These are phyloP conservation scores for Candida glucosophila DNA, from an alignment of 1,139 yeast species.

Conservation along the genomic window DNA sequence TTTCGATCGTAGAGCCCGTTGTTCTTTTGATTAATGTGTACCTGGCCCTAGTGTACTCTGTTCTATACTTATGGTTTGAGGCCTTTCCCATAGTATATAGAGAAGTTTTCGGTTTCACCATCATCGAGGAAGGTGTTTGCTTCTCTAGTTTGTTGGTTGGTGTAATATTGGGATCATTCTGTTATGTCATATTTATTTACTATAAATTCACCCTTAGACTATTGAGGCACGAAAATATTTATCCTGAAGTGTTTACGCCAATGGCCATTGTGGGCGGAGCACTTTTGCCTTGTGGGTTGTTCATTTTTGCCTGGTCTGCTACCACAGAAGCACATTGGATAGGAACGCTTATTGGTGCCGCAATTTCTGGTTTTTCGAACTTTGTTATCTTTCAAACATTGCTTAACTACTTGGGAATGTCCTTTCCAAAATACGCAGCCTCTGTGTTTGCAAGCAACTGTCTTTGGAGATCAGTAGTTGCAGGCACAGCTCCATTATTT, in stretches of 20 bases:
- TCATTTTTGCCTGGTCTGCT: constrained; percentile 46
- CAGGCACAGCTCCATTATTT: constrained; percentile 56
- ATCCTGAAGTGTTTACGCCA: constrained; percentile 36
- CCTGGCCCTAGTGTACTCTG: constrained; percentile 45
- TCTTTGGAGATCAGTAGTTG: constrained; percentile 42
- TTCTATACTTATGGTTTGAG: constrained; percentile 52
- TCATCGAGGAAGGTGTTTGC: constrained; percentile 39
- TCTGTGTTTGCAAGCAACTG: constrained; percentile 54
- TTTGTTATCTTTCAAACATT: constrained; percentile 35
- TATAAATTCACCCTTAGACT: constrained; percentile 17
- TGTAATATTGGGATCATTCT: constrained; percentile 9
- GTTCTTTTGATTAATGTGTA: constrained; percentile 40
- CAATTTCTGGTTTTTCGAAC: constrained; percentile 26
- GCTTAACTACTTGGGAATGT: constrained; percentile 24
- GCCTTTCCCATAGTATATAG: constrained; percentile 50
- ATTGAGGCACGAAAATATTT: constrained; percentile 11
- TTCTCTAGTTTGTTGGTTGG: constrained; percentile 41
- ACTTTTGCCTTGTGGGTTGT: constrained; percentile 35
- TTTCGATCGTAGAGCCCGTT: constrained; percentile 35
- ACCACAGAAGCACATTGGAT: constrained; percentile 32
- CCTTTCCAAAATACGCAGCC: constrained; percentile 36
- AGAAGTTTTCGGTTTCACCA: constrained; percentile 38
- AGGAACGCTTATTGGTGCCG: constrained; percentile 34
- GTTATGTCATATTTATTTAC: constrained; percentile 16
- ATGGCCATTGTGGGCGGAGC: constrained; percentile 35